Conservation (phyloP, 2,329 filamentous ascomycete species). For the Penicillium sp. region DNA sequence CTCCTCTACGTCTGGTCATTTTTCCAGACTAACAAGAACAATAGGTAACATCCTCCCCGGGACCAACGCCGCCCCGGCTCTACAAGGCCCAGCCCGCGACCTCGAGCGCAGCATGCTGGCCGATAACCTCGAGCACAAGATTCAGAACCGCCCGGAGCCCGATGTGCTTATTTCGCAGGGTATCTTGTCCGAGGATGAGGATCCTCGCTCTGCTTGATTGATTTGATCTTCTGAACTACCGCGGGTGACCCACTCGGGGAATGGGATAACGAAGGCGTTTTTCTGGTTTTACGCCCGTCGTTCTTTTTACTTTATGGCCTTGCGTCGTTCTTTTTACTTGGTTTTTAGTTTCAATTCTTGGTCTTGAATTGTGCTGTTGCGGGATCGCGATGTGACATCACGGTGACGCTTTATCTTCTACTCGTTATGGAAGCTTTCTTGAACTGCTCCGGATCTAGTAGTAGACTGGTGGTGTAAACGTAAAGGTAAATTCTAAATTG, state of each 20-base stretch:
- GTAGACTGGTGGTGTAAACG: background rate
- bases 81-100: constrained; percentile 76
- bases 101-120: constrained; percentile 83
- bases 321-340: background rate
- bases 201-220: constrained; percentile 30
- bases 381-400: constrained; percentile 22
- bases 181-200: constrained; percentile 64
- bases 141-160: constrained; percentile 69
- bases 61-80: constrained; percentile 68
- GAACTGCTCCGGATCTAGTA: too few species aligned
- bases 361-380: background rate
- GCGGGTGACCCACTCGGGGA: background rate
- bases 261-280: background rate
- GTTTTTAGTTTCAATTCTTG: background rate
- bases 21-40: background rate
- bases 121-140: constrained; percentile 80
- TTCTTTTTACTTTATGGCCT: too few species aligned
- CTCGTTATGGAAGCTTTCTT: background rate
- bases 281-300: background rate
- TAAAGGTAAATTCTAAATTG: background rate
- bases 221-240: background rate
- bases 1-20: background rate
- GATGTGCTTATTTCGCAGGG: constrained; percentile 73
- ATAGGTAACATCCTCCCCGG: constrained; percentile 81
- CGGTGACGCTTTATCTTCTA: constrained; percentile 10